Evolutionary conservation across 73 alveolate genomes (phyloP).

Genomic region (Paraurostyla sp.): DNA sequence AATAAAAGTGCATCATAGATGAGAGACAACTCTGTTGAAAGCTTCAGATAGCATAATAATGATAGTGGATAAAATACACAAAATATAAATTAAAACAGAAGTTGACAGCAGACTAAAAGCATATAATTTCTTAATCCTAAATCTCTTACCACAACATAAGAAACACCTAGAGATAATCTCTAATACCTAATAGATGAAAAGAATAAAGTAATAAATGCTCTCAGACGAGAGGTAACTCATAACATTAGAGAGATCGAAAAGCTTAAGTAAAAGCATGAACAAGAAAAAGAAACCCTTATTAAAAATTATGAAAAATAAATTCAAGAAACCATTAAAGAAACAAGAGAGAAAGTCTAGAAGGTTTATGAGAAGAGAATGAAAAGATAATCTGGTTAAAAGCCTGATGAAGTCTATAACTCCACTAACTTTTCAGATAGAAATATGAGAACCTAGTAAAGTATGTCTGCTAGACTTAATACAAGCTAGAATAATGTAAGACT

Average conservation of each 20-base stretch:
- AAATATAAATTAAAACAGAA: no score
- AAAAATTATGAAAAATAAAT: slow-evolving; percentile 4
- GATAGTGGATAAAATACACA: no score
- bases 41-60: background rate
- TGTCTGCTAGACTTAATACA: no score
- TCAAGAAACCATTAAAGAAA: slow-evolving; percentile 34
- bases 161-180: slow-evolving; percentile 1
- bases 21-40: slow-evolving; percentile 19
- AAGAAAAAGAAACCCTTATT: background rate
- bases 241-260: slow-evolving; percentile 5
- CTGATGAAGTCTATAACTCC: background rate
- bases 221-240: slow-evolving; percentile 31
- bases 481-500: no score
- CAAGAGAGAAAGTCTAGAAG: slow-evolving; percentile 19
- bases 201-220: slow-evolving; percentile 33
- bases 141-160: background rate
- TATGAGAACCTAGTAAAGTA: no score
- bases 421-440: background rate
- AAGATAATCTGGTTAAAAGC: background rate
- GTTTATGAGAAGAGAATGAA: slow-evolving; percentile 20
- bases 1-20: slow-evolving; percentile 5
- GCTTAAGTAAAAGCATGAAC: background rate
- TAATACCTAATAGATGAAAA: slow-evolving; percentile 5
- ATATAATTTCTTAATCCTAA: background rate
- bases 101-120: no score